Evolutionary conservation across 2,329 filamentous ascomycete genomes (phyloP).

Genomic region (Ophiostoma triangulosporum): DNA sequence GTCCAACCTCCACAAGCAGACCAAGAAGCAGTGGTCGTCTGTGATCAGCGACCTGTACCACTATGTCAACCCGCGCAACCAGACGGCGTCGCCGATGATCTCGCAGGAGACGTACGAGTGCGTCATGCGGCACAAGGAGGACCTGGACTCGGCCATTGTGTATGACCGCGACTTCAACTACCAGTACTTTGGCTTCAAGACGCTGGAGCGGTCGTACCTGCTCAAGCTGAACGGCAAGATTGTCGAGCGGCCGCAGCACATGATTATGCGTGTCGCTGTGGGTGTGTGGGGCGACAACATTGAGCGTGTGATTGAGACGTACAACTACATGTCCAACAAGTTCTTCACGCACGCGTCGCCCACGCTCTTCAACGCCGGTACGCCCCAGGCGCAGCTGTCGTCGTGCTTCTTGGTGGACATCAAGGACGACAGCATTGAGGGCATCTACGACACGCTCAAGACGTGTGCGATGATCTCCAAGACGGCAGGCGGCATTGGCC

Average conservation of each 20-base stretch:
- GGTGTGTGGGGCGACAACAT: constrained; percentile 93
- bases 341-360: constrained; percentile 97
- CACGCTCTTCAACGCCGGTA: constrained; percentile 95
- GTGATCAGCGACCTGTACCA: constrained; percentile 88
- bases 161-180: constrained; percentile 99
- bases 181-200: constrained; percentile 99
- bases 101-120: constrained; percentile 79
- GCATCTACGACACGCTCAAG: constrained; percentile 98
- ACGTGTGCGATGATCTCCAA: constrained; percentile 99
- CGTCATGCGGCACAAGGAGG: constrained; percentile 90
- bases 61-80: constrained; percentile 93
- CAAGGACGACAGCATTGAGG: constrained; percentile 98
- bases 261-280: constrained; percentile 98
- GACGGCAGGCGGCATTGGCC: constrained; percentile 93
- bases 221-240: constrained; percentile 92
- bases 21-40: constrained; percentile 98
- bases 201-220: constrained; percentile 91
- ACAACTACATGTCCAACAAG: constrained; percentile 98
- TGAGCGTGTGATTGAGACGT: constrained; percentile 90
- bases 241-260: constrained; percentile 93
- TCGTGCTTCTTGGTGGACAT: constrained; percentile 99
- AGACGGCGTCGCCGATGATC: constrained; percentile 80
- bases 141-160: constrained; percentile 96
- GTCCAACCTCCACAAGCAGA: constrained; percentile 99
- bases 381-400: constrained; percentile 83